Conservation (phyloP, 2,329 filamentous ascomycete species). For the Aureobasidium mangrovei region DNA sequence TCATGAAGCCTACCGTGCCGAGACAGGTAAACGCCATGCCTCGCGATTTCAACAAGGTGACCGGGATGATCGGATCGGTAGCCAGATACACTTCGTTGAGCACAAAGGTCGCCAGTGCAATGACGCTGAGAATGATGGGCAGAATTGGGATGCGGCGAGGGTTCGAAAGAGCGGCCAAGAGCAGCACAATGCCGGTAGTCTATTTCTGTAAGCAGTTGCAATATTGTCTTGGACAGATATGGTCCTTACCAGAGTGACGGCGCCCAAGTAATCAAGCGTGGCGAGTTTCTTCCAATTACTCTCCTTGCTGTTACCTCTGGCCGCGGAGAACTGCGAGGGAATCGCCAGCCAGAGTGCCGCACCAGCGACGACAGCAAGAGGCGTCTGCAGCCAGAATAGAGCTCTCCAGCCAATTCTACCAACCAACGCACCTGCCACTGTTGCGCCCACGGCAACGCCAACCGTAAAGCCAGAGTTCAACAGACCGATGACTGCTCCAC, state of each 20-base stretch:
- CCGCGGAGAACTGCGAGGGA: constrained; percentile 38
- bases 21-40: constrained; percentile 66
- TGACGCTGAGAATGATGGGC: constrained; percentile 52
- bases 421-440: constrained; percentile 58
- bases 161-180: constrained; percentile 62
- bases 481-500: constrained; percentile 66
- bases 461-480: constrained; percentile 65
- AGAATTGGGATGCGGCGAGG: constrained; percentile 49
- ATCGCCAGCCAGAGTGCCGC: constrained; percentile 56
- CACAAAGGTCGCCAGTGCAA: constrained; percentile 49
- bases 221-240: neutral
- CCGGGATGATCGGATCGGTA: constrained; percentile 64
- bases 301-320: constrained; percentile 25
- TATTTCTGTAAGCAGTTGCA: constrained; percentile 24
- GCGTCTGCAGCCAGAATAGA: constrained; percentile 65
- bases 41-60: constrained; percentile 59
- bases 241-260: constrained; percentile 50
- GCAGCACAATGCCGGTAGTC: constrained; percentile 57
- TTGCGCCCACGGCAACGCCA: constrained; percentile 62
- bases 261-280: constrained; percentile 66
- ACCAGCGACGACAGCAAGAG: constrained; percentile 53
- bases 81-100: constrained; percentile 56
- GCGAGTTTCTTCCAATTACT: constrained; percentile 47
- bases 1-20: constrained; percentile 69
- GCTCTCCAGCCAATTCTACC: constrained; percentile 61